Evolutionary conservation across 495 filamentous ascomycete genomes (phyloP).

Genomic region (Penicillium herquei): DNA sequence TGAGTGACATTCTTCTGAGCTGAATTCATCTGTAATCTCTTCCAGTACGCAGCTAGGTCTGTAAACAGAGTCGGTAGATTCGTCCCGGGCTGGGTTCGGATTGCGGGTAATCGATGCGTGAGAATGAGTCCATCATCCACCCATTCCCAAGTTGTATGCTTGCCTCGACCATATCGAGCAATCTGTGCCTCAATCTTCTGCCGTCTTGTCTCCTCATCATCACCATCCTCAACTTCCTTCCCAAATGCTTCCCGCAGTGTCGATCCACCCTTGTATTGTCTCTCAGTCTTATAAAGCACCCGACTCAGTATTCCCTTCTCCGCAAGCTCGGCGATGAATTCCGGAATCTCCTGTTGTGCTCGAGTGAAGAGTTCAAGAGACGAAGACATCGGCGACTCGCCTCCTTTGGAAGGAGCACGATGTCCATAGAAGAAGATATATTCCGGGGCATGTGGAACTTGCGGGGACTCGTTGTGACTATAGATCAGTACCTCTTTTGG

Average conservation of each 20-base stretch:
- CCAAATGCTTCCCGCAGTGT: constrained; percentile 53
- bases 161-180: constrained; percentile 32
- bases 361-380: constrained; percentile 51
- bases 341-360: constrained; percentile 44
- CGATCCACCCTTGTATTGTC: constrained; percentile 47
- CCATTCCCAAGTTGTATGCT: constrained; percentile 50
- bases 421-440: constrained; percentile 53
- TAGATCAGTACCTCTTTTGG: constrained; percentile 51
- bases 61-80: constrained; percentile 54
- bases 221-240: constrained; percentile 44
- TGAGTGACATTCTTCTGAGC: constrained; percentile 23
- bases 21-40: constrained; percentile 28
- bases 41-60: constrained; percentile 45
- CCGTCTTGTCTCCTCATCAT: constrained; percentile 40
- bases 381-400: constrained; percentile 53
- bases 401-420: constrained; percentile 35
- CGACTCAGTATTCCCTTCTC: constrained; percentile 44
- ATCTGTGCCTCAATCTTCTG: constrained; percentile 54
- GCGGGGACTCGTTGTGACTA: constrained; percentile 54
- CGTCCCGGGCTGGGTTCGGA: constrained; percentile 48
- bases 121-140: constrained; percentile 38
- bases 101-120: constrained; percentile 44
- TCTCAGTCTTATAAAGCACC: constrained; percentile 46
- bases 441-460: constrained; percentile 53
- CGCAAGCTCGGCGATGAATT: constrained; percentile 45